Evolutionary conservation across 2,329 filamentous ascomycete species (phyloP), one percentile per base, ranked within the genome.

Genomic region (Metarhizium brunneum): DNA sequence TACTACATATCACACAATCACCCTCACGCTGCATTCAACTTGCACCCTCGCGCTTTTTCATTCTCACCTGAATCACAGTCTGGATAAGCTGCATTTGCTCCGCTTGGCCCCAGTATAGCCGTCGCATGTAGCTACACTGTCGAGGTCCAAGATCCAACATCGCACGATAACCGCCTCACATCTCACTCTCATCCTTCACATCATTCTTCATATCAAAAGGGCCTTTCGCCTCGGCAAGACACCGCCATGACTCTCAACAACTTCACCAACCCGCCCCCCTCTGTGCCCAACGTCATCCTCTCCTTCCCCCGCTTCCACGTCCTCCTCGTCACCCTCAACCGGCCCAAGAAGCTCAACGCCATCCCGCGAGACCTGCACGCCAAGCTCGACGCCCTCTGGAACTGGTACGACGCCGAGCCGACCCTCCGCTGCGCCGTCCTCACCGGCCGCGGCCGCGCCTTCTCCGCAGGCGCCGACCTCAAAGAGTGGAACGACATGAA

Each of bases 381-480:
- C 56, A 72, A 74, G 53, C 73, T 83, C 32, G 72, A 74, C 53
- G 54, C 60, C 3, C 70, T 81, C 13, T 85, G 76, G 75, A 65
- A 69, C 32, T 86, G 82, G 78, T 86, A 81, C 66, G 85, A 88
- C 61, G 66, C 65, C n/a, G 79, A 87, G 65, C 78, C 82, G 1
- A 66, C 69, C 1, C 75, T 88, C 47, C 79, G 80, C 50, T 83
- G 81, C 61, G 83, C 81, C 32, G 75, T 88, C 7, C 65, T 88
- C 42, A 87, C 84, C 0, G 85, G 85, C 25, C 69, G 72, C 0
- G 84, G 83, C 0, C 71, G 83, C 10, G 83, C 84, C 0, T 88
- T 88, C 61, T 87, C 83, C 65, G 83, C 84, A 0, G 85, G 85
- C 6, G 83, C 83, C 7, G 85, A 88, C 60, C 72, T 87, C 14